Evolutionary conservation across 2,329 filamentous ascomycete genomes (phyloP).

Genomic region (Cladorrhinum sp.): DNA sequence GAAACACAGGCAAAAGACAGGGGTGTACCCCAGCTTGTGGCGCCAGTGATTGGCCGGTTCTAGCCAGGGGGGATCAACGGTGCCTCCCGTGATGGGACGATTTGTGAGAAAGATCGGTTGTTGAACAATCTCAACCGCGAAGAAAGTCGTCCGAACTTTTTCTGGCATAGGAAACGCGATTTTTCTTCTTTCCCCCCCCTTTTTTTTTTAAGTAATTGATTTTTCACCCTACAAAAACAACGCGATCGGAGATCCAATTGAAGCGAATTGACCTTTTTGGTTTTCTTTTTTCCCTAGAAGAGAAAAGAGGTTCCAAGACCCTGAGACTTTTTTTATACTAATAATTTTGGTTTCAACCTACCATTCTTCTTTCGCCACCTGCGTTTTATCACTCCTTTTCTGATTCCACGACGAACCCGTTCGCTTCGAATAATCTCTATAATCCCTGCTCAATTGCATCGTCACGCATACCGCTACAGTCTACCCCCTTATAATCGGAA

Average conservation of each 20-base stretch:
- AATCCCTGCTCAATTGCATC: background rate
- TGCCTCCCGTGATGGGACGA: constrained; percentile 29
- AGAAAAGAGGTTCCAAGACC: background rate
- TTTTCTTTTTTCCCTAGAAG: too few species aligned
- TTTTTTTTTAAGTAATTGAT: background rate
- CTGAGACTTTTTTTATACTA: background rate
- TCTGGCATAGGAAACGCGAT: background rate
- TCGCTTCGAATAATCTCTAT: background rate
- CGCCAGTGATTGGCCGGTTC: constrained; percentile 22
- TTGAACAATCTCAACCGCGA: constrained; percentile 20
- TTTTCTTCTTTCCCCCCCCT: background rate
- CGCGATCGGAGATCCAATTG: background rate
- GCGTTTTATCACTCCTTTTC: background rate
- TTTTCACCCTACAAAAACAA: background rate
- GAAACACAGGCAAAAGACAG: constrained; percentile 11
- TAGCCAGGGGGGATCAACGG: constrained; percentile 1
- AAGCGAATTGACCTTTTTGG: background rate
- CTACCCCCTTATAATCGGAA: background rate
- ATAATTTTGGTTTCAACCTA: background rate
- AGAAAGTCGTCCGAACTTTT: background rate
- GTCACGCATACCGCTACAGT: background rate
- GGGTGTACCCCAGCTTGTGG: constrained; percentile 5
- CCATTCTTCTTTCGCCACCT: background rate
- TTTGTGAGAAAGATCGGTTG: constrained; percentile 20
- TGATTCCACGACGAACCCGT: background rate